Base-by-base conservation (phyloP, 2,329 filamentous ascomycete species). In the Pseudogymnoascus destructans region DNA sequence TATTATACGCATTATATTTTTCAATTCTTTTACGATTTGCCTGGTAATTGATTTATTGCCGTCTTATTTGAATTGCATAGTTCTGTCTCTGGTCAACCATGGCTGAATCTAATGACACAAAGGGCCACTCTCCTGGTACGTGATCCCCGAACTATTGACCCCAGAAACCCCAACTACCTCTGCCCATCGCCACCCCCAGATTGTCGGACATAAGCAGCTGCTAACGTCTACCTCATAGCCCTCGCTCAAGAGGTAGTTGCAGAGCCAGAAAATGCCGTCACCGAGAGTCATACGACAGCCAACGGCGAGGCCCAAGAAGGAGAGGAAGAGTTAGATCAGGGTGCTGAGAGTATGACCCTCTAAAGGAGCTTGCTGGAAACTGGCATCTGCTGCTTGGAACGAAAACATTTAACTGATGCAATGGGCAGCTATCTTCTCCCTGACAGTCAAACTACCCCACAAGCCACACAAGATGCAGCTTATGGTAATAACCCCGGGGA, bases 371-470 rank as follows among this genome's bases (percentile, higher is more conserved):
- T 11, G 38, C 17, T 46, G 4, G 19, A 46, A 9, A 21, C 27
- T 58, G 21, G 38, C 8, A 46, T 57, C 17, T 19, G 27, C 35
- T 30, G 5, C 42, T 60, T 55, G 35, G 46, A 25, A 54, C 17
- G 13, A 42, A 25, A 19, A n/a, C 36, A n/a, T 59, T 42, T 33
- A 19, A 58, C 64, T 68, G 60, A 67, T 57, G 8, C 32, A 38
- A 32, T 32, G 42, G 42, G 25, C 77, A 72, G 78, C 78, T 59
- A 72, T 82, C 57, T 77, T 82, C 66, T 75, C 77, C 61, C 68
- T 96, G 68, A 87, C 83, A 61, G 83, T 97, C 67, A 81, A 86
- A 71, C 81, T 96, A 60, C 92, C 92, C 58, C 86, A 91, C 69
- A 81, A 84, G 66, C 82, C 87, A 10, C 80, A 83, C 66, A 84